These are phyloP conservation scores for Pythium scleroteichum DNA, from an alignment of 352 stramenopile species.

Conservation along the genomic window DNA sequence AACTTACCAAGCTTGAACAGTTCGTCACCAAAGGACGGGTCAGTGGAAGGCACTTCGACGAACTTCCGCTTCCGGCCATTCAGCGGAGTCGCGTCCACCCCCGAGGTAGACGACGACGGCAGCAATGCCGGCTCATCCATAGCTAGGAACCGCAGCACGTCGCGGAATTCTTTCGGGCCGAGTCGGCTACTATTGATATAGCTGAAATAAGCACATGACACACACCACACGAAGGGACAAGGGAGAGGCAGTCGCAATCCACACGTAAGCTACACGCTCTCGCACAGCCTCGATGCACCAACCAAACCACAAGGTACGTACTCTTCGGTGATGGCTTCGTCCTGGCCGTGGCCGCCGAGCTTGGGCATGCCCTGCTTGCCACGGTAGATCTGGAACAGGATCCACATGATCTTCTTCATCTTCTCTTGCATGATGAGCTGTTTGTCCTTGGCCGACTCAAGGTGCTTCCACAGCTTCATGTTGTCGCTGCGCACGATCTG, in stretches of 20 bases:
- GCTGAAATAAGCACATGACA: conserved; percentile 52
- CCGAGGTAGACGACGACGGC: conserved; percentile 46
- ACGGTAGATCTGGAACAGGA: conserved; percentile 89
- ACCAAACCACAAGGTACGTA: conserved; percentile 45
- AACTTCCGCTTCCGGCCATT: conserved; percentile 79
- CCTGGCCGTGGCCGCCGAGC: conserved; percentile 53
- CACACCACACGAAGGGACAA: conserved; percentile 17
- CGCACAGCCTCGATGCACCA: conserved; percentile 21
- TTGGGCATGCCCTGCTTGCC: conserved; percentile 82
- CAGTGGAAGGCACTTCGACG: conserved; percentile 54
- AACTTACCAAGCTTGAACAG: conserved; percentile 40
- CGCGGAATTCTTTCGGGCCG: conserved; percentile 82
- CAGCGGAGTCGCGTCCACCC: conserved; percentile 35
- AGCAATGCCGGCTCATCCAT: conserved; percentile 83
- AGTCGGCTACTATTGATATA: conserved; percentile 80
- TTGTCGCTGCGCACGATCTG: conserved; percentile 88
- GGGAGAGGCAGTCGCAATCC: conserved; percentile 20
- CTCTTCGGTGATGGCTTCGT: conserved; percentile 77
- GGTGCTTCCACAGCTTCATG: conserved; percentile 86
- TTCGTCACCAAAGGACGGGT: conserved; percentile 26
- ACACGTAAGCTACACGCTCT: conserved; percentile 29
- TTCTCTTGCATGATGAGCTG: conserved; percentile 90
- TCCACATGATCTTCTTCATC: conserved; percentile 93
- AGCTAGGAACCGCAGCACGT: conserved; percentile 80
- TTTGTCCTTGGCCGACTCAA: conserved; percentile 84